These are phyloP conservation scores for Aspergillus coremiiformis DNA, from an alignment of 495 filamentous ascomycete species.

Conservation along the genomic window DNA sequence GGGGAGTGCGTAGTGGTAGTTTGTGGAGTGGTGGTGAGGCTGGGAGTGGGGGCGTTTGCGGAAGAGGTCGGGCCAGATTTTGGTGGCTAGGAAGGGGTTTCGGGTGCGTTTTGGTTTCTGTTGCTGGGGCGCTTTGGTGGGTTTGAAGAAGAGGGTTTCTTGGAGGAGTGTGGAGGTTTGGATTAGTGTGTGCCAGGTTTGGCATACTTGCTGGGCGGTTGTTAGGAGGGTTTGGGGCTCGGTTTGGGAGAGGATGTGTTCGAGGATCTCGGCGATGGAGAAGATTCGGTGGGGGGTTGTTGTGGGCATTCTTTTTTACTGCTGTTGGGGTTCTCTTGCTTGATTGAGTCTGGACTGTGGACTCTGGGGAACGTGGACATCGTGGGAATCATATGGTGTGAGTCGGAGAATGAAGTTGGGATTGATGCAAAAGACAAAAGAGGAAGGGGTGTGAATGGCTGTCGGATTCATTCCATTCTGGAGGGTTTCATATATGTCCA, in stretches of 20 bases:
- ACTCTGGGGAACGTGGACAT: too few species aligned
- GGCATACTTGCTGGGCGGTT: slow-evolving; percentile 10
- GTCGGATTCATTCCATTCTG: too few species aligned
- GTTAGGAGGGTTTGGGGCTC: slow-evolving; percentile 14
- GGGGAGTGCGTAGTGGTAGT: not conserved
- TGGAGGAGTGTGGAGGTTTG: slow-evolving; percentile 10
- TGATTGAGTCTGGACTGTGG: too few species aligned
- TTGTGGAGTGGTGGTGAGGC: not conserved
- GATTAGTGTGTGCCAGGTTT: slow-evolving; percentile 7
- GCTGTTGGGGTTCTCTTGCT: not conserved
- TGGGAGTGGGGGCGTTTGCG: slow-evolving; percentile 1
- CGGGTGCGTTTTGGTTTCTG: not conserved
- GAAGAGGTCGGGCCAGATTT: slow-evolving; percentile 6
- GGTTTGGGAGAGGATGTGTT: slow-evolving; percentile 13
- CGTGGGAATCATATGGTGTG: too few species aligned
- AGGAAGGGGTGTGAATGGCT: too few species aligned
- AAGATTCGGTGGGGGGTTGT: not conserved
- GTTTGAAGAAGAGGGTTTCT: slow-evolving; percentile 11
- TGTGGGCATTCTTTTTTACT: not conserved
- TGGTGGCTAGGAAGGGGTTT: slow-evolving; percentile 7
- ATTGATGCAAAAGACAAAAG: too few species aligned
- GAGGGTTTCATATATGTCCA: too few species aligned
- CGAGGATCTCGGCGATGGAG: slow-evolving; percentile 14
- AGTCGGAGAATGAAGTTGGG: too few species aligned
- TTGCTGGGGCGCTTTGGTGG: not conserved